Evolutionary conservation across 306 rosid species (phyloP), one percentile per base, ranked within the genome.

Genomic region (apple (Malus domestica)): DNA sequence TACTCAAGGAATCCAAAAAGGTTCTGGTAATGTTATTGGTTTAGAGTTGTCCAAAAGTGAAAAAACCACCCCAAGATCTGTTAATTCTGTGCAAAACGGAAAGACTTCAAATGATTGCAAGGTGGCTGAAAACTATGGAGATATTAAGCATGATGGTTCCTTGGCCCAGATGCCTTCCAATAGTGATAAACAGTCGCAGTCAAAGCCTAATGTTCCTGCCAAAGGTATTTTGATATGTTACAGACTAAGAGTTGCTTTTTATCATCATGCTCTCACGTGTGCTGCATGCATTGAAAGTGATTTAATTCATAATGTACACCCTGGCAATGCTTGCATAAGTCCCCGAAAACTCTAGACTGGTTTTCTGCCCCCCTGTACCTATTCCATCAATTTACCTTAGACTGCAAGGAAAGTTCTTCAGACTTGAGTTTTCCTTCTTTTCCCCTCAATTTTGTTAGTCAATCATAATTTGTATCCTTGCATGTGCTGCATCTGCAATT

Each of bases 1-100:
- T 79, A 63, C 73, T 59, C 58, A 75, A 62, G 89, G 78, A 81
- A 81, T 70, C 70, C 75, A 82, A 64, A 51, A 38, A 23, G 60
- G 51, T 81, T 70, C 70, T 63, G 68, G 20, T 27, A 87, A 80
- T 68, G 72, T 52, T 73, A 60, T 33, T 76, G 80, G 73, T 65
- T 74, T 77, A 70, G 85, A 80, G 81, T 76, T 81, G 73, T 23
- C 92, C 68, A 76, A 83, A 46, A 85, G 63, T 51, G 86, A 78
- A 72, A 78, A 78, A 68, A 57, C 57, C 25, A 29, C 58, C 33
- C 76, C 81, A 22, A 82, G 23, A 54, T 72, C 83, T 54, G 33
- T 57, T 69, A 78, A 80, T 74, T 80, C 77, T 29, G 59, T 27
- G 14, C 67, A 68, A 64, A 70, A 75, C 58, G 68, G 29, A 30